Conservation (phyloP, 2,329 filamentous ascomycete genomes). For the Coniochaeta pulveracea region DNA sequence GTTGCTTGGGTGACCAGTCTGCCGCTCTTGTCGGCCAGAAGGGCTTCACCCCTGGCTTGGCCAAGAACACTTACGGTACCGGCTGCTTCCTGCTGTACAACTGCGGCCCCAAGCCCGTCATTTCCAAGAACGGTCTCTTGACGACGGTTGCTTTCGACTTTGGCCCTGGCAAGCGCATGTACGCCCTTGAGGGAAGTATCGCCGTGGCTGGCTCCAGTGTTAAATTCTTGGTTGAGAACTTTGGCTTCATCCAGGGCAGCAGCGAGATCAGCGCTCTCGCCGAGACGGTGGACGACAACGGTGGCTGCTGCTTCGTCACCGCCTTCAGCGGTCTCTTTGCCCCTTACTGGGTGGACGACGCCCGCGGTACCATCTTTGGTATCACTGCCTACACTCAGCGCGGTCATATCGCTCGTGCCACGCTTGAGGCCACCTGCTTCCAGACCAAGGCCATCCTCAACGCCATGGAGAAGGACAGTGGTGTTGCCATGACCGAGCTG, state of each 20-base stretch:
- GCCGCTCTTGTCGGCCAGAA: conserved; percentile 72
- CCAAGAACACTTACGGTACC: conserved; percentile 81
- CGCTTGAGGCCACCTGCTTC: conserved; percentile 71
- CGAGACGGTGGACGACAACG: conserved; percentile 50
- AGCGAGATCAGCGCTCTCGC: conserved; percentile 32
- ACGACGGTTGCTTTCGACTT: conserved; percentile 72
- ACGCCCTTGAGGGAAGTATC: conserved; percentile 68
- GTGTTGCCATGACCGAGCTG: conserved; percentile 60
- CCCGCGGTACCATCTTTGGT: conserved; percentile 67
- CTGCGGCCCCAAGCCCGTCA: conserved; percentile 66
- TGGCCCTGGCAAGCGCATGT: conserved; percentile 53
- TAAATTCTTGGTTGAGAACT: conserved; percentile 52
- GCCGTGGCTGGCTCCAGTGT: conserved; percentile 68
- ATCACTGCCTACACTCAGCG: conserved; percentile 67
- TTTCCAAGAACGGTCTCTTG: conserved; percentile 66
- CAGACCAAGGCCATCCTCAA: conserved; percentile 74
- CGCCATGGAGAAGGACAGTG: conserved; percentile 71
- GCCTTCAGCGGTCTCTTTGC: conserved; percentile 74
- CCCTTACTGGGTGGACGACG: conserved; percentile 79
- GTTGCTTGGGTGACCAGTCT: conserved; percentile 73
- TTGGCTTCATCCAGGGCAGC: conserved; percentile 40
- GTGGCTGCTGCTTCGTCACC: conserved; percentile 67
- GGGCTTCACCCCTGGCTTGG: conserved; percentile 62
- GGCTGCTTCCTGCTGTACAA: conserved; percentile 81
- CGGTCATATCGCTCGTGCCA: conserved; percentile 69